A percentile compares a stretch with the other conserved stretches of the same genome.
These are phyloP conservation scores for Talaromyces sp. DNA, from an alignment of 2,329 filamentous ascomycete species.

Conservation along the genomic window DNA sequence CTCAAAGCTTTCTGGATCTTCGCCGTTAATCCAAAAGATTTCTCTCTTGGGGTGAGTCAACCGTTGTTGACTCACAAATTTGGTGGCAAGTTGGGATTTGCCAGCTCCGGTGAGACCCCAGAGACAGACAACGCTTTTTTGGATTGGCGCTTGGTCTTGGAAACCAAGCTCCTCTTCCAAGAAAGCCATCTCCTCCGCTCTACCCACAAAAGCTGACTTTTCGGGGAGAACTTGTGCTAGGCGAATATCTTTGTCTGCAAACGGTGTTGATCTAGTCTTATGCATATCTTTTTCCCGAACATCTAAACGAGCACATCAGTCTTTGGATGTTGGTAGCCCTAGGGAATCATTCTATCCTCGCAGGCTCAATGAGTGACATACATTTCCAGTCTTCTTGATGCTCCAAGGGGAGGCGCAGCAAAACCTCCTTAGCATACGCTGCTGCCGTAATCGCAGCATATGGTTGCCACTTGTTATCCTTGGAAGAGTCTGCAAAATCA, in stretches of 20 bases:
- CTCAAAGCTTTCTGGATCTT: not conserved
- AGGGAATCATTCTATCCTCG: not conserved
- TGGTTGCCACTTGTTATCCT: not conserved
- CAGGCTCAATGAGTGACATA: not conserved
- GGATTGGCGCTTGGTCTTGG: not conserved
- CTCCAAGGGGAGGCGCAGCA: not conserved
- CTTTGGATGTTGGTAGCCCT: not conserved
- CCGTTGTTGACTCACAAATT: not conserved
- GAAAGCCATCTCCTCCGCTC: not conserved
- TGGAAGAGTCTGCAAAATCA: not conserved
- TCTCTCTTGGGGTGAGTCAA: not conserved
- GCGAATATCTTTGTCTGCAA: not conserved
- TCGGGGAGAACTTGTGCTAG: not conserved
- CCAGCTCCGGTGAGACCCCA: not conserved
- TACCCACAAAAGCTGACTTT: slow-evolving; percentile 1
- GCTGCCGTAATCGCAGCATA: not conserved
- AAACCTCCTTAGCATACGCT: not conserved
- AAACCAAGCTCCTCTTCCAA: not conserved
- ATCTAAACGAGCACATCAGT: not conserved
- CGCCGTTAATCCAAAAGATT: not conserved
- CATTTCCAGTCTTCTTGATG: not conserved
- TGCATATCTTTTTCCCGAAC: not conserved
- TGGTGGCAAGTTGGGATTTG: not conserved
- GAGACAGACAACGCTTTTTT: not conserved
- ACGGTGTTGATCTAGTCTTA: not conserved